phyloP scores from a whole-genome alignment of 2,329 filamentous ascomycete genomes.

The Paraphoma chrysanthemicola region DNA sequence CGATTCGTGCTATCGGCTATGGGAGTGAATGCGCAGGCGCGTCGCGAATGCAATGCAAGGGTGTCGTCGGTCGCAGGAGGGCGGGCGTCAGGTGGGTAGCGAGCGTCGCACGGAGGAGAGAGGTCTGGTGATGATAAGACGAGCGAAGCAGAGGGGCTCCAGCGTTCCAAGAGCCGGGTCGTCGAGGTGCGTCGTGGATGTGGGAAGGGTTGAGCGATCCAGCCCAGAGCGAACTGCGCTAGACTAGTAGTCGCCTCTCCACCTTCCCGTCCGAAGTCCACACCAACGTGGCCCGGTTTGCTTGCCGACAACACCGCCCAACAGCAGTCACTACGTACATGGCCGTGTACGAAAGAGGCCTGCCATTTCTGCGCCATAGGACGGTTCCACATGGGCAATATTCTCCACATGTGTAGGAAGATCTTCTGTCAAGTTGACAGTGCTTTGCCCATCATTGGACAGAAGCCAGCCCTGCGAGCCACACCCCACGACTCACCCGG shows the following conservation, averaged over 20 bases:
- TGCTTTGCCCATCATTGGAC: too few relatives aligned
- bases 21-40: constrained; percentile 34
- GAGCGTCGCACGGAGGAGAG: constrained; percentile 12
- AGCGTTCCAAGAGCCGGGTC: constrained; percentile 19
- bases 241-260: constrained; percentile 16
- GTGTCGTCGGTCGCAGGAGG: constrained; percentile 13
- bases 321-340: constrained; percentile 3
- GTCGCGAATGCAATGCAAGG: constrained; percentile 27
- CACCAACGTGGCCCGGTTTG: constrained; percentile 16
- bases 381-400: too few relatives aligned
- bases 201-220: constrained; percentile 6
- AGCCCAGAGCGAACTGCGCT: neutral
- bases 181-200: constrained; percentile 12
- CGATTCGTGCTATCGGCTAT: constrained; percentile 29
- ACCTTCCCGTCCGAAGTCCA: constrained; percentile 12
- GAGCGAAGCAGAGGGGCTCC: constrained; percentile 8
- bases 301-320: constrained; percentile 10
- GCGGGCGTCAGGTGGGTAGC: constrained; percentile 9
- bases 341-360: neutral
- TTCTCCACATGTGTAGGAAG: too few relatives aligned
- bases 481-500: too few relatives aligned
- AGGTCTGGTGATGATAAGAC: constrained; percentile 20
- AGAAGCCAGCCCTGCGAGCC: too few relatives aligned
- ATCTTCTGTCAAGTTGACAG: too few relatives aligned
- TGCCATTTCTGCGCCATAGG: neutral